Percentiles rank a stretch among this genome's conserved stretches.
These are phyloP conservation scores for Xylaria venustula DNA, from an alignment of 495 filamentous ascomycete genomes.

Conservation along the genomic window DNA sequence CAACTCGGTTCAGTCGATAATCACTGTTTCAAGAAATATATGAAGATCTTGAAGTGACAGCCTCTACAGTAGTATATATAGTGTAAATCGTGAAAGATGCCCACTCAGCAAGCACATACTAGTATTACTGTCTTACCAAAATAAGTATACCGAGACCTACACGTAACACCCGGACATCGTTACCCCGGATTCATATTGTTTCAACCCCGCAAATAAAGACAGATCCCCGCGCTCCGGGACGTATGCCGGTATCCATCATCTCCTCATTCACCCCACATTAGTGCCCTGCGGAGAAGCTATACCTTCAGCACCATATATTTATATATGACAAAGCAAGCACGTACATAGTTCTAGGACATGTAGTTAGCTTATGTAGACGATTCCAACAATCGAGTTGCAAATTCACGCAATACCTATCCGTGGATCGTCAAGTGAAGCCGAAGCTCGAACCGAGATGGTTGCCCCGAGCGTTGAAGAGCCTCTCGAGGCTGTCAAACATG, in stretches of 20 bases:
- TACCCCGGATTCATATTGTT: background rate
- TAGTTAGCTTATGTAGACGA: too few species aligned
- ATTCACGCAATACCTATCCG: background rate
- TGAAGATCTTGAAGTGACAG: too few species aligned
- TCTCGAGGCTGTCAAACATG: slow-evolving; percentile 8
- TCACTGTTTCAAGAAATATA: too few species aligned
- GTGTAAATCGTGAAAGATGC: too few species aligned
- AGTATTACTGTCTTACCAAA: too few species aligned
- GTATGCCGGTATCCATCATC: background rate
- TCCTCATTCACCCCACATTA: slow-evolving; percentile 3
- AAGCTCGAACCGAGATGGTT: slow-evolving; percentile 2
- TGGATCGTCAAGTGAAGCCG: background rate
- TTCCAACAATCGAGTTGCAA: too few species aligned
- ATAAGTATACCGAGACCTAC: background rate
- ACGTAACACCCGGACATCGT: background rate
- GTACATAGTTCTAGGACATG: background rate
- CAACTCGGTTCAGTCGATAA: too few species aligned
- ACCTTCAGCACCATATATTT: background rate
- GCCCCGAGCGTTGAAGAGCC: slow-evolving; percentile 7
- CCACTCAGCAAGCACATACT: too few species aligned
- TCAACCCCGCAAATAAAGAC: background rate
- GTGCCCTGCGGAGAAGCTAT: background rate
- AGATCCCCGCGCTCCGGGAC: slow-evolving; percentile 1
- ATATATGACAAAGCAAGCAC: background rate
- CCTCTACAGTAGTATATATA: too few species aligned